Percentiles rank a stretch among this genome's conserved stretches.
Evolutionary conservation across 306 rosid genomes (phyloP).

Genomic region (Alnus rubra): DNA sequence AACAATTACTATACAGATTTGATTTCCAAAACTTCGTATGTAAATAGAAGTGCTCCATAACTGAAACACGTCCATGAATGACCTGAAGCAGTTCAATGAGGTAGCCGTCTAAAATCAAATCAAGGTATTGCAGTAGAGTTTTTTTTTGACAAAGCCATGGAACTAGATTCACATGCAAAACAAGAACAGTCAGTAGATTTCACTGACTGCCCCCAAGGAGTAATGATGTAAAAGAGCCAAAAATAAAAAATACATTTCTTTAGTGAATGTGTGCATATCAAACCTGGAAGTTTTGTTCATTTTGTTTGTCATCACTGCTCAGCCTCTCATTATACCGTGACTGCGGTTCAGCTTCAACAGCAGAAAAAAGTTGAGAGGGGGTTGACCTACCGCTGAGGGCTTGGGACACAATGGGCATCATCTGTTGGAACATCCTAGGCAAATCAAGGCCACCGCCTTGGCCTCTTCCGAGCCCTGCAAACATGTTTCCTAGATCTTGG

Average conservation of each 20-base stretch:
- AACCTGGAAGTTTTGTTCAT: slow-evolving; percentile 62
- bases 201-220: background rate
- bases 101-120: background rate
- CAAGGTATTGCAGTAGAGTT: background rate
- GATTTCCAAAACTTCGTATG: background rate
- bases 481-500: slow-evolving; percentile 71
- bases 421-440: slow-evolving; percentile 90
- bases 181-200: background rate
- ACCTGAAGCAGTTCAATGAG: slow-evolving; percentile 1
- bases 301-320: slow-evolving; percentile 36
- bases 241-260: slow-evolving; percentile 13
- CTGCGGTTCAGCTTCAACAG: slow-evolving; percentile 41
- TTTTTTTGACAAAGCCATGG: background rate
- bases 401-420: slow-evolving; percentile 93
- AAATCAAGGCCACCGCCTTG: slow-evolving; percentile 81
- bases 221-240: background rate
- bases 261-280: slow-evolving; percentile 12
- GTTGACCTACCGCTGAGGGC: slow-evolving; percentile 62
- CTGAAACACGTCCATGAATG: background rate
- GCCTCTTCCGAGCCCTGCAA: slow-evolving; percentile 66
- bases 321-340: slow-evolving; percentile 30
- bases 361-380: slow-evolving; percentile 46
- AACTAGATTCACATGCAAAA: background rate
- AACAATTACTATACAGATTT: background rate
- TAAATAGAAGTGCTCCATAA: background rate